These are phyloP conservation scores for Alternaria dauci DNA, from an alignment of 2,329 filamentous ascomycete genomes.

Conservation along the genomic window DNA sequence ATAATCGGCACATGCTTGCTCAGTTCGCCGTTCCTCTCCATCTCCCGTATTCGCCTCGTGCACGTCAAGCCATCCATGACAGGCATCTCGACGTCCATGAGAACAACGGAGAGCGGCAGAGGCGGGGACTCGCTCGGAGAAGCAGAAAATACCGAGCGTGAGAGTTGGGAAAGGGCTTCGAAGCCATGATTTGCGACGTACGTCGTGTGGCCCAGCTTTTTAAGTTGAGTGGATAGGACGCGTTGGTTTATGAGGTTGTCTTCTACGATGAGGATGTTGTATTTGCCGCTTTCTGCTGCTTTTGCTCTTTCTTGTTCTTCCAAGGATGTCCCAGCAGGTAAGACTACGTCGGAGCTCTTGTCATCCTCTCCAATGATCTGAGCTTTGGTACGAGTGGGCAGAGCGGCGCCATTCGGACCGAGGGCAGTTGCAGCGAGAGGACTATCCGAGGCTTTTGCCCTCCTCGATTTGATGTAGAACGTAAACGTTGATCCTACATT, in stretches of 20 bases:
- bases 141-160: constrained; percentile 8
- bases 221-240: constrained; percentile 36
- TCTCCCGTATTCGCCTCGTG: constrained; percentile 29
- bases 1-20: constrained; percentile 33
- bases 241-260: constrained; percentile 47
- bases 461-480: constrained; percentile 34
- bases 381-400: background rate
- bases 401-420: background rate
- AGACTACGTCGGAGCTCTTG: background rate
- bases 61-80: constrained; percentile 41
- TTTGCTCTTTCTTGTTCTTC: background rate
- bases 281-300: background rate
- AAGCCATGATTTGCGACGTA: constrained; percentile 39
- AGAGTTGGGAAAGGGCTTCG: constrained; percentile 34
- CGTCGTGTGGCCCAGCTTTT: constrained; percentile 32
- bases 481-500: constrained; percentile 36
- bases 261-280: constrained; percentile 37
- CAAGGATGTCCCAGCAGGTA: background rate
- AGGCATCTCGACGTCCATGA: constrained; percentile 46
- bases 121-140: constrained; percentile 3
- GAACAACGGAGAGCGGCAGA: constrained; percentile 10
- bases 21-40: constrained; percentile 21
- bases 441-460: background rate
- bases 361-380: constrained; percentile 2
- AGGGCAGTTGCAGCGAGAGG: background rate